Evolutionary conservation across 768 basidiomycete species (phyloP).

Genomic region (Kwoniella europaea): DNA sequence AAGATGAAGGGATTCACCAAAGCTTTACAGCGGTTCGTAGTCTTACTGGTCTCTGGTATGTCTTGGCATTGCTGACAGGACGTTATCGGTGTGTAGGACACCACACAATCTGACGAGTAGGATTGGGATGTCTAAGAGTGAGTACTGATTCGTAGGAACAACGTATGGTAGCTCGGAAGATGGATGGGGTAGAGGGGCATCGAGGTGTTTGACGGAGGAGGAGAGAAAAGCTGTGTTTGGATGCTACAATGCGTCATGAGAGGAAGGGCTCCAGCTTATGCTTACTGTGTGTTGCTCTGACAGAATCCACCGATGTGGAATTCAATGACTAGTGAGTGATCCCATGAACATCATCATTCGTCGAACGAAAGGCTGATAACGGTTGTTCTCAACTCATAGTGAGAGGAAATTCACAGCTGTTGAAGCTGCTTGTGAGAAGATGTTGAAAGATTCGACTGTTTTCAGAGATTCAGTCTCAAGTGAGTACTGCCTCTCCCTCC

Average conservation of each 20-base stretch:
- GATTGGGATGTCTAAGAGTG: constrained; percentile 93
- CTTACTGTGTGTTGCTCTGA: constrained; percentile 10
- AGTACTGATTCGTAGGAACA: no score
- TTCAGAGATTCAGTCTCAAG: constrained; percentile 82
- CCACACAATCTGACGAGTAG: constrained; percentile 86
- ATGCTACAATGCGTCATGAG: no score
- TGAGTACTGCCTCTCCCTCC: no score
- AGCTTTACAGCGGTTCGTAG: constrained; percentile 74
- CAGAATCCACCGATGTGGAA: constrained; percentile 82
- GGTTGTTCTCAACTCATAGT: constrained; percentile 19
- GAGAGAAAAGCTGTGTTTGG: no score
- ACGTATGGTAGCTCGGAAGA: no score
- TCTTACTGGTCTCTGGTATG: constrained; percentile 7
- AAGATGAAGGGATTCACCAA: constrained; percentile 84
- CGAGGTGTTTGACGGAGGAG: no score
- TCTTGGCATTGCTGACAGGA: constrained; percentile 21
- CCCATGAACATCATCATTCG: background rate
- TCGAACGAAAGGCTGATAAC: background rate
- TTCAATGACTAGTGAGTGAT: constrained; percentile 75
- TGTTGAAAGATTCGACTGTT: constrained; percentile 86
- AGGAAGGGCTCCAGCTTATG: no score
- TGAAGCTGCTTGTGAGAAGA: constrained; percentile 81
- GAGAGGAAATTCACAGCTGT: constrained; percentile 75
- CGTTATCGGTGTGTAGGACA: constrained; percentile 64
- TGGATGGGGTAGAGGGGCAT: background rate